Conservation (phyloP, 768 basidiomycete species). For the Chalciporus piperatus region DNA sequence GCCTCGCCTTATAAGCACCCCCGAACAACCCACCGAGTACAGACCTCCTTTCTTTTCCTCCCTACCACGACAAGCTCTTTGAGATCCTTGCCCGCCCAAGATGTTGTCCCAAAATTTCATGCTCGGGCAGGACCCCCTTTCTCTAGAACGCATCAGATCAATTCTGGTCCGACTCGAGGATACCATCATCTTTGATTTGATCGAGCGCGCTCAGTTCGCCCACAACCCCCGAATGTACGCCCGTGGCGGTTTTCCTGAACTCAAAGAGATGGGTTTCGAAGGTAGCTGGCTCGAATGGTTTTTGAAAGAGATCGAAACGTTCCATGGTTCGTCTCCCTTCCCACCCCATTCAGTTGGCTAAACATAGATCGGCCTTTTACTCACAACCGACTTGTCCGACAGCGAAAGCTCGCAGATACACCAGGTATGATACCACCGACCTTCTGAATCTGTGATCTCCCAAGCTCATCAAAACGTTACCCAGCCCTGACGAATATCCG, state of each 20-base stretch:
- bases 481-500: conserved; percentile 96
- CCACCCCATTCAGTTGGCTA: neutral
- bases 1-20: conserved; percentile 9
- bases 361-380: conserved; percentile 1
- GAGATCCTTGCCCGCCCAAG: neutral
- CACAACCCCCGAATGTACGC: conserved; percentile 90
- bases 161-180: conserved; percentile 92
- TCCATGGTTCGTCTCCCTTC: conserved; percentile 70
- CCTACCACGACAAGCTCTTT: conserved; percentile 14
- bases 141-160: conserved; percentile 83
- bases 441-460: neutral
- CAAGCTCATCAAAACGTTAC: neutral
- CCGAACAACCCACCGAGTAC: neutral
- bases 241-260: conserved; percentile 73
- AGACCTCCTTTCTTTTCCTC: neutral
- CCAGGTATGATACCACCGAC: conserved; percentile 53
- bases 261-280: conserved; percentile 66
- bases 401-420: conserved; percentile 96
- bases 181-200: conserved; percentile 97
- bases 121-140: conserved; percentile 70
- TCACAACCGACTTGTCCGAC: conserved; percentile 5
- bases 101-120: conserved; percentile 71
- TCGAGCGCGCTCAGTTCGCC: conserved; percentile 96
- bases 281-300: conserved; percentile 99
- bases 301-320: conserved; percentile 88